Evolutionary conservation across 371 early-diverging fungal genomes (phyloP).

Genomic region (Apophysomyces trapeziformis): DNA sequence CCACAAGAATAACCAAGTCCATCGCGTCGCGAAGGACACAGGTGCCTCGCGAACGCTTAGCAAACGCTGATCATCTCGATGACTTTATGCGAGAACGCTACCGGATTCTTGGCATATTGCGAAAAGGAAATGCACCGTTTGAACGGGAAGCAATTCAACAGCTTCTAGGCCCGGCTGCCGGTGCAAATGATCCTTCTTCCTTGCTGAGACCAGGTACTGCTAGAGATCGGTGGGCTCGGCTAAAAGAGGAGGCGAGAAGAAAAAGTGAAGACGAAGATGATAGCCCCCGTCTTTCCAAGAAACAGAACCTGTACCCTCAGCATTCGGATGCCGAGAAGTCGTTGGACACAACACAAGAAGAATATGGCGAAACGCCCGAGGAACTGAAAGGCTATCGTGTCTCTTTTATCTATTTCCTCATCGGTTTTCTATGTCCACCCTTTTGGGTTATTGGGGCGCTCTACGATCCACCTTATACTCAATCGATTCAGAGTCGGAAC

Average conservation of each 20-base stretch:
- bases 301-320: neutral
- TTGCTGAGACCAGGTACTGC: neutral
- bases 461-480: constrained; percentile 18
- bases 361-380: neutral
- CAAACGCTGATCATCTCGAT: neutral
- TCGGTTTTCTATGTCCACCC: constrained; percentile 47
- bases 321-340: no score
- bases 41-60: neutral
- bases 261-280: neutral
- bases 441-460: constrained; percentile 40
- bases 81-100: constrained; percentile 7
- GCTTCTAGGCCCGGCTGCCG: neutral
- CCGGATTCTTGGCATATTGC: neutral
- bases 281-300: neutral
- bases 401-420: constrained; percentile 37
- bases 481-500: constrained; percentile 4
- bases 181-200: neutral
- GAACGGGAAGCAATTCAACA: neutral
- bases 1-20: neutral
- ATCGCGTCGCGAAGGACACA: neutral
- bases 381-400: constrained; percentile 14
- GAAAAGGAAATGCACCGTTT: constrained; percentile 1
- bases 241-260: constrained; percentile 1
- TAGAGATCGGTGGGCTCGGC: neutral
- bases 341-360: neutral